These are phyloP conservation scores for Blastobotrys elegans DNA, from an alignment of 1,139 yeast species.

Conservation along the genomic window DNA sequence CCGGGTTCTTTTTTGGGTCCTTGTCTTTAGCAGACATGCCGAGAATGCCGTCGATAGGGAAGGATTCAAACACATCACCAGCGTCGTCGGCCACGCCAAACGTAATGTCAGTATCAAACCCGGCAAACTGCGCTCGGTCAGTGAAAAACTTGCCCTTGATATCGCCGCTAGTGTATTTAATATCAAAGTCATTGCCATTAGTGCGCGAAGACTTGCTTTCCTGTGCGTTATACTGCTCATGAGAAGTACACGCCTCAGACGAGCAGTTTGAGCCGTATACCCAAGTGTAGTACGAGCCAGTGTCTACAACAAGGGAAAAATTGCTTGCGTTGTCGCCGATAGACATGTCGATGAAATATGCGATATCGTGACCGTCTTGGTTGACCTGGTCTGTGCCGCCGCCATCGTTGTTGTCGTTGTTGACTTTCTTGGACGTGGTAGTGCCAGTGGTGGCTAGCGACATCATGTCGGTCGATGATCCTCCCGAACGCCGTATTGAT, in stretches of 20 bases:
- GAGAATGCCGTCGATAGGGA: slow-evolving; percentile 55
- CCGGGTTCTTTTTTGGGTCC: slow-evolving; percentile 31
- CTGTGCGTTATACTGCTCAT: slow-evolving; percentile 33
- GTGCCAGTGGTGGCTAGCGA: background rate
- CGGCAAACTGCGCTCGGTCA: slow-evolving; percentile 42
- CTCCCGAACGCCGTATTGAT: slow-evolving; percentile 2
- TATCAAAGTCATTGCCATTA: slow-evolving; percentile 36
- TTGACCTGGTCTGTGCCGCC: slow-evolving; percentile 20
- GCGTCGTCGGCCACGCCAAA: slow-evolving; percentile 53
- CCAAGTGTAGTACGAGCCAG: slow-evolving; percentile 66
- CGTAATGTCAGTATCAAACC: slow-evolving; percentile 41
- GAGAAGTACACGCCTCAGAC: slow-evolving; percentile 42
- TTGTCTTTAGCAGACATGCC: slow-evolving; percentile 46
- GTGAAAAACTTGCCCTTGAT: slow-evolving; percentile 47
- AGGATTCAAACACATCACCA: slow-evolving; percentile 49
- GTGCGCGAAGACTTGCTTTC: slow-evolving; percentile 24
- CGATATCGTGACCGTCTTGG: slow-evolving; percentile 30
- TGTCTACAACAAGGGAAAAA: slow-evolving; percentile 54
- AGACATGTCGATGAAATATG: slow-evolving; percentile 28
- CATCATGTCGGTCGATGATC: background rate
- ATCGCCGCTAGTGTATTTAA: slow-evolving; percentile 52
- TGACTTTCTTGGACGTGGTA: background rate
- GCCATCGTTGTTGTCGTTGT: background rate
- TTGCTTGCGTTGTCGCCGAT: slow-evolving; percentile 29
- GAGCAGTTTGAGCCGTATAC: slow-evolving; percentile 51